These are phyloP conservation scores for Eucalyptus viminalis DNA, from an alignment of 345 rosid species.

Conservation along the genomic window DNA sequence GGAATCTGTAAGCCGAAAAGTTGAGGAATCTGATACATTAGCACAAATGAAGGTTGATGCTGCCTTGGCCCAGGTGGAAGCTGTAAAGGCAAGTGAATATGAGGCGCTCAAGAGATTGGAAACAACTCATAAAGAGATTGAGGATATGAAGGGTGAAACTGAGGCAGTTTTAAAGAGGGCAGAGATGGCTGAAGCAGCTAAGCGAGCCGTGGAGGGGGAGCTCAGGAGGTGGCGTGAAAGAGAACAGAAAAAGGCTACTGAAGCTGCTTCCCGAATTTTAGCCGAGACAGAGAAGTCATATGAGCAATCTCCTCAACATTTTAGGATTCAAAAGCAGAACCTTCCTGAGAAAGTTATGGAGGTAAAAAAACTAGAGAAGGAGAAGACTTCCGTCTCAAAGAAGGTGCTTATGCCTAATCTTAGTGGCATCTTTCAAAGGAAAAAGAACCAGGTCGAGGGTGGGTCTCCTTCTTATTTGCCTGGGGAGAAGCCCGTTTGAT, in stretches of 20 bases:
- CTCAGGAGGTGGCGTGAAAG: constrained; percentile 82
- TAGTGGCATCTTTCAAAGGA: constrained; percentile 62
- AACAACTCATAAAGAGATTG: constrained; percentile 61
- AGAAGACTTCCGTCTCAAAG: constrained; percentile 40
- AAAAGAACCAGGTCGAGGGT: constrained; percentile 76
- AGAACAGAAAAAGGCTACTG: constrained; percentile 85
- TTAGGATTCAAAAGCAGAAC: constrained; percentile 41
- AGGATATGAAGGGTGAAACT: constrained; percentile 61
- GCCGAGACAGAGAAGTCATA: constrained; percentile 52
- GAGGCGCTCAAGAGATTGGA: constrained; percentile 73
- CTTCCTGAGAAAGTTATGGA: constrained; percentile 14
- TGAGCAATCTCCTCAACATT: constrained; percentile 54
- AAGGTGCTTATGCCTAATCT: constrained; percentile 51
- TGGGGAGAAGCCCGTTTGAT: constrained; percentile 37
- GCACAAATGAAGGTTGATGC: constrained; percentile 94
- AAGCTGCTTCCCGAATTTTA: constrained; percentile 62
- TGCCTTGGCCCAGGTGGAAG: constrained; percentile 92
- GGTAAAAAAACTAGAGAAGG: constrained; percentile 46
- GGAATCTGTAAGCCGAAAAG: constrained; percentile 67
- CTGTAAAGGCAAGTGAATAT: constrained; percentile 86
- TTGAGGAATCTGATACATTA: constrained; percentile 56
- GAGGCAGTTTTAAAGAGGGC: constrained; percentile 69
- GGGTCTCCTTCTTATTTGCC: constrained; percentile 78
- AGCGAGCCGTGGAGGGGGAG: constrained; percentile 89
- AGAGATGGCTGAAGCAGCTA: constrained; percentile 94